Percentiles rank a stretch among this genome's conserved stretches.
phyloP scores from a whole-genome alignment of 2,329 filamentous ascomycete genomes.

The Rhynchosporium graminicola region DNA sequence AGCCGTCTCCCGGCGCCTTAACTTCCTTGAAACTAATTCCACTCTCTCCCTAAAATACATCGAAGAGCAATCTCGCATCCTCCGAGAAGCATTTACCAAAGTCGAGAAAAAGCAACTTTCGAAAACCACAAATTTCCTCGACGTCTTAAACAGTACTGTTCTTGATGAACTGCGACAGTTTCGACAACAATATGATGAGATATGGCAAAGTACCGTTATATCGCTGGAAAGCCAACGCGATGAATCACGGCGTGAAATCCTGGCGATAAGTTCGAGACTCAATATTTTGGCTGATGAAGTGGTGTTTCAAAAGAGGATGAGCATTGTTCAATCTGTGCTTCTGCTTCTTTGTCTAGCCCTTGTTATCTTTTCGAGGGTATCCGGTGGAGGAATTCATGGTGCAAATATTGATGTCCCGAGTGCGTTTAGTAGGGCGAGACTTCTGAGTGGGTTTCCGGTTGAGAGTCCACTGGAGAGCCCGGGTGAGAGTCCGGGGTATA shows the following conservation, averaged over 20 bases:
- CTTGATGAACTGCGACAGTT: constrained; percentile 76
- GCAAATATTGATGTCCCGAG: constrained; percentile 34
- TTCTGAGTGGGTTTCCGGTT: constrained; percentile 21
- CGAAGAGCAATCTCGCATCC: constrained; percentile 88
- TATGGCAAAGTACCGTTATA: constrained; percentile 94
- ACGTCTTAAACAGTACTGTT: constrained; percentile 84
- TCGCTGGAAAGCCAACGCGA: constrained; percentile 88
- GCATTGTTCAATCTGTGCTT: constrained; percentile 85
- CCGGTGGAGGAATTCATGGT: constrained; percentile 36
- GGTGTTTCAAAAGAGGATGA: constrained; percentile 84
- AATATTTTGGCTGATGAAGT: constrained; percentile 93
- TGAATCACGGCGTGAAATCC: constrained; percentile 78
- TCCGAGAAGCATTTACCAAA: constrained; percentile 82
- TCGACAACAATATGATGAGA: constrained; percentile 86
- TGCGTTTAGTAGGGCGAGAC: constrained; percentile 30
- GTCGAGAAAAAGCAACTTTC: constrained; percentile 84
- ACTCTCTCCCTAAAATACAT: constrained; percentile 94
- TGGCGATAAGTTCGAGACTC: constrained; percentile 77
- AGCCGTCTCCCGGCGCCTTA: constrained; percentile 87
- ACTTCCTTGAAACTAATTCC: constrained; percentile 88
- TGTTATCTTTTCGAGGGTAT: constrained; percentile 73
- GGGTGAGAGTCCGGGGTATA: constrained; percentile 31
- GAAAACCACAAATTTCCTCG: constrained; percentile 81
- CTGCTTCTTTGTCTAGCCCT: constrained; percentile 84
- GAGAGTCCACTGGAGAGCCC: constrained; percentile 35